Percentiles rank a stretch among this genome's conserved stretches.
Conservation (phyloP, 2,329 filamentous ascomycete genomes). For the Pseudopyrenochaeta lycopersici region DNA sequence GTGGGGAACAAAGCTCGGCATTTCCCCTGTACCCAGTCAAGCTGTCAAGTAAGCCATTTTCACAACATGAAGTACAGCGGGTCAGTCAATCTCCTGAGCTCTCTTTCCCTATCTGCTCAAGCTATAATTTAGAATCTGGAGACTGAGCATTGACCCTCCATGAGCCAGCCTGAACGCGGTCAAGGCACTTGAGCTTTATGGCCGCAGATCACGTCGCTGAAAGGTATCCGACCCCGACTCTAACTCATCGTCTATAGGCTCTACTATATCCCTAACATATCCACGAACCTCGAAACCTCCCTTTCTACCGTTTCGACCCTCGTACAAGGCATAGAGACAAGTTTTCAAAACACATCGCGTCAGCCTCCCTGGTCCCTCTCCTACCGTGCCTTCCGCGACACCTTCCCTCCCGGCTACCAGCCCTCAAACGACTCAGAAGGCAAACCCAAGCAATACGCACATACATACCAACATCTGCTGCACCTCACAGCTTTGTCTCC, state of each 20-base stretch:
- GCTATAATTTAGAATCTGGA: not conserved
- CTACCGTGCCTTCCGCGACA: constrained; percentile 46
- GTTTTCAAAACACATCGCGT: constrained; percentile 31
- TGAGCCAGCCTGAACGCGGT: too few relatives aligned
- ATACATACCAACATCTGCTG: constrained; percentile 43
- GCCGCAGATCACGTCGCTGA: not conserved
- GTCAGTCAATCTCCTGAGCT: constrained; percentile 5
- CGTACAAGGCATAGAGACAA: constrained; percentile 37
- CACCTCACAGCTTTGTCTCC: constrained; percentile 32
- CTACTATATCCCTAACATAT: constrained; percentile 43
- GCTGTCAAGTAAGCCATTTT: not conserved
- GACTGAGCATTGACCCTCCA: not conserved
- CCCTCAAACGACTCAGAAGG: constrained; percentile 17
- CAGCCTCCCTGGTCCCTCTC: constrained; percentile 38
- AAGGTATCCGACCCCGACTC: too few relatives aligned
- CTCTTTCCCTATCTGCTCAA: too few relatives aligned
- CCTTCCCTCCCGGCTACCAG: constrained; percentile 25
- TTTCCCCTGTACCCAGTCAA: too few relatives aligned
- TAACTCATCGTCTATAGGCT: constrained; percentile 27
- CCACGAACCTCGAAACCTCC: constrained; percentile 32
- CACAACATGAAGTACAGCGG: constrained; percentile 29
- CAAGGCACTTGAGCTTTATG: too few relatives aligned
- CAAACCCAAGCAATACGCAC: constrained; percentile 21
- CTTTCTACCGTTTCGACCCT: constrained; percentile 30
- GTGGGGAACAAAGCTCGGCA: too few relatives aligned